Conservation (phyloP, 2,329 filamentous ascomycete species). For the Claviceps capensis region DNA sequence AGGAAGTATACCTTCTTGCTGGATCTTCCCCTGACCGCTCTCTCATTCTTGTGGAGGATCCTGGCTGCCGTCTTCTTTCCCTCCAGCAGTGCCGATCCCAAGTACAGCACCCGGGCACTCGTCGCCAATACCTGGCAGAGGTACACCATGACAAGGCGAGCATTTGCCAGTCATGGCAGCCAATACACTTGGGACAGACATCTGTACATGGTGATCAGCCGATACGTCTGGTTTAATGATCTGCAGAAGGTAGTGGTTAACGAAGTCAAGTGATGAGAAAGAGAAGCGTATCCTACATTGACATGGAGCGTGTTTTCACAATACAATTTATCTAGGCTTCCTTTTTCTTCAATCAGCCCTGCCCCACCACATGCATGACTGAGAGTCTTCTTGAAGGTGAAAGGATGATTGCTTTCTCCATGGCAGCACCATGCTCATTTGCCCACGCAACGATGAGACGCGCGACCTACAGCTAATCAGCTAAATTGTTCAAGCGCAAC, state of each 20-base stretch:
- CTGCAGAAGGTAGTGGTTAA: constrained; percentile 7
- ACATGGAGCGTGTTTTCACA: neutral
- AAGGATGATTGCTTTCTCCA: neutral
- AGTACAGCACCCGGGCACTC: constrained; percentile 16
- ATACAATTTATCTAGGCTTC: neutral
- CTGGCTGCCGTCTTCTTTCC: constrained; percentile 9
- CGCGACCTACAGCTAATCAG: too few species aligned
- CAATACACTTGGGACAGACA: constrained; percentile 28
- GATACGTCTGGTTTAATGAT: constrained; percentile 27
- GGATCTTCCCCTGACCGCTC: constrained; percentile 22
- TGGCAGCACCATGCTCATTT: too few species aligned
- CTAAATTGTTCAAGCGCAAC: too few species aligned
- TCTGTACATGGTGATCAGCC: constrained; percentile 24
- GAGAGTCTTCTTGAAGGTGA: neutral
- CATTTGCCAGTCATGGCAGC: constrained; percentile 23
- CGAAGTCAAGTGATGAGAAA: neutral
- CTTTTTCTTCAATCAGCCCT: neutral
- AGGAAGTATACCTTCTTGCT: constrained; percentile 25
- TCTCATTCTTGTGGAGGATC: constrained; percentile 19
- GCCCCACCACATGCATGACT: neutral
- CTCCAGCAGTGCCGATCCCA: constrained; percentile 5
- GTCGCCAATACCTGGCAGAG: constrained; percentile 22
- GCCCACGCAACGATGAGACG: too few species aligned
- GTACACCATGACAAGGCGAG: constrained; percentile 21
- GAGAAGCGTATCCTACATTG: neutral